These are phyloP conservation scores for Auricularia sp. DNA, from an alignment of 768 basidiomycete genomes.

Conservation along the genomic window DNA sequence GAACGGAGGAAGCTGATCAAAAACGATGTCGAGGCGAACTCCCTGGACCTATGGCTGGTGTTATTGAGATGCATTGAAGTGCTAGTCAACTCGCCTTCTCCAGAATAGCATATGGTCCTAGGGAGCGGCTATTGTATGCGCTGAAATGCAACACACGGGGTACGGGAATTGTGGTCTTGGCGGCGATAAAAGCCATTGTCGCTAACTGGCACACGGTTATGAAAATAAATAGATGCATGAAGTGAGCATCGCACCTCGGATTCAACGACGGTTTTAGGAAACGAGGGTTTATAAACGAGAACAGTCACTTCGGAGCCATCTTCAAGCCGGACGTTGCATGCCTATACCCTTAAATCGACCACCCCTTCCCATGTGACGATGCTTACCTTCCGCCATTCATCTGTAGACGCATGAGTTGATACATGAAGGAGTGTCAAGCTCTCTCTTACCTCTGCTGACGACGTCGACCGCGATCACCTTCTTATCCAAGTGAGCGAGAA, in stretches of 20 bases:
- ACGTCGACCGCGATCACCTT: slow-evolving; percentile 15
- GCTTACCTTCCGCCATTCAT: slow-evolving; percentile 6
- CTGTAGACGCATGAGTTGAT: slow-evolving; percentile 6
- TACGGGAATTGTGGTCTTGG: slow-evolving; percentile 21
- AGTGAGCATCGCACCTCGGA: slow-evolving; percentile 6
- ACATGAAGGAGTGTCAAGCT: slow-evolving; percentile 3
- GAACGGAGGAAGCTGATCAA: slow-evolving; percentile 14
- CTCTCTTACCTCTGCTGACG: slow-evolving; percentile 15
- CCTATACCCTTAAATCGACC: slow-evolving; percentile 10
- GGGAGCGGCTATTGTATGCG: not conserved
- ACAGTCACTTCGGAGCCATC: slow-evolving; percentile 15
- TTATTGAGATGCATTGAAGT: not conserved
- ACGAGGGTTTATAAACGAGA: slow-evolving; percentile 6
- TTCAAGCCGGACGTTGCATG: slow-evolving; percentile 14
- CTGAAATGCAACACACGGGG: slow-evolving; percentile 15
- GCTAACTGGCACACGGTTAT: slow-evolving; percentile 20
- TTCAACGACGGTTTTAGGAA: slow-evolving; percentile 10
- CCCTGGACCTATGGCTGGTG: slow-evolving; percentile 17
- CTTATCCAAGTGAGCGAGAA: slow-evolving; percentile 10
- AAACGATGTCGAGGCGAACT: slow-evolving; percentile 18
- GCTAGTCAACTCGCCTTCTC: slow-evolving; percentile 17
- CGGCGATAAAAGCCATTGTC: slow-evolving; percentile 20
- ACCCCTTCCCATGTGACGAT: not conserved
- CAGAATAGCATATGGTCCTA: slow-evolving; percentile 16
- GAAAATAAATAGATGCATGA: slow-evolving; percentile 1